Conservation (phyloP, 345 rosid species). For the Gossypium bickii region DNA sequence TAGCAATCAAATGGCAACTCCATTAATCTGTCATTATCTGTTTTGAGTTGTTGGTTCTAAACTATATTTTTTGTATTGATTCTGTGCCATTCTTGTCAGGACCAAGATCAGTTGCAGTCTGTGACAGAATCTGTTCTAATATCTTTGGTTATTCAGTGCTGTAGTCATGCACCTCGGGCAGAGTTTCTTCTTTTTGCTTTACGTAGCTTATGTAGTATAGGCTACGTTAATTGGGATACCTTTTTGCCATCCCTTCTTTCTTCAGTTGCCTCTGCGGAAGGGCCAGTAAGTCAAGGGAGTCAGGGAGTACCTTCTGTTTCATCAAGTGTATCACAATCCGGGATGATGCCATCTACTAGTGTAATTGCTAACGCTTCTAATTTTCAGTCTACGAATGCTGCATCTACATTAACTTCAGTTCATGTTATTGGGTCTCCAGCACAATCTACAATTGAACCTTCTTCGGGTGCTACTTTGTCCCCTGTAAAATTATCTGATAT, state of each 20-base stretch:
- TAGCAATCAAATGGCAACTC: background rate
- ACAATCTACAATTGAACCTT: slow-evolving; percentile 59
- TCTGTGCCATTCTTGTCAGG: slow-evolving; percentile 40
- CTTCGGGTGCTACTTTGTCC: slow-evolving; percentile 47
- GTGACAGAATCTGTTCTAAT: slow-evolving; percentile 79
- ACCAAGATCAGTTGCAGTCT: slow-evolving; percentile 76
- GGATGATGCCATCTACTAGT: slow-evolving; percentile 46
- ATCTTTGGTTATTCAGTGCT: slow-evolving; percentile 70
- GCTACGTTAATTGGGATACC: slow-evolving; percentile 87
- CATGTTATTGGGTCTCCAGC: slow-evolving; percentile 84
- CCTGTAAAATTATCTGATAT: slow-evolving; percentile 52
- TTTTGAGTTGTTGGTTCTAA: background rate
- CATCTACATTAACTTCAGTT: slow-evolving; percentile 58
- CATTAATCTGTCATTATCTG: background rate
- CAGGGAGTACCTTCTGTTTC: slow-evolving; percentile 52
- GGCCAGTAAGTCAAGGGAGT: slow-evolving; percentile 52
- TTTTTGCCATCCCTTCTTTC: slow-evolving; percentile 79
- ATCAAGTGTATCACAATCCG: slow-evolving; percentile 60
- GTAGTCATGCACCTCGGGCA: slow-evolving; percentile 82
- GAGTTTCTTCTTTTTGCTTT: slow-evolving; percentile 91
- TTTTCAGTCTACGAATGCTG: slow-evolving; percentile 60
- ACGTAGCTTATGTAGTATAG: slow-evolving; percentile 61
- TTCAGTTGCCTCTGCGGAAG: slow-evolving; percentile 73
- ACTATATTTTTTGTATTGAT: background rate
- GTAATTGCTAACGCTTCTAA: slow-evolving; percentile 45